Percentiles rank a stretch among this genome's conserved stretches.
Conservation (phyloP, 768 basidiomycete genomes). For the Rhodotorula sphaerocarpa region DNA sequence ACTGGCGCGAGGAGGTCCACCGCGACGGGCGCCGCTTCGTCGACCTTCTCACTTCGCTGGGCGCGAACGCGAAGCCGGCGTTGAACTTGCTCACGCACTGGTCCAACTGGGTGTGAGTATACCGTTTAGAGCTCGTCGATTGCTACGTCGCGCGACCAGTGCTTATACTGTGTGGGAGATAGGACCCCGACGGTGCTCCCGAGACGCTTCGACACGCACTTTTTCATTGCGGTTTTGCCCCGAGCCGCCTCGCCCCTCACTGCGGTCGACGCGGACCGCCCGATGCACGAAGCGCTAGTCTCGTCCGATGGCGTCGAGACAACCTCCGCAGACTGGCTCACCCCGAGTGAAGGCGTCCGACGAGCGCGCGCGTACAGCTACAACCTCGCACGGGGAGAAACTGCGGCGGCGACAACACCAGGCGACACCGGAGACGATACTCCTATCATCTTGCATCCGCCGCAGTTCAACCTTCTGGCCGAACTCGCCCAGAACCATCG, state of each 20-base stretch:
- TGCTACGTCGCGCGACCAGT: neutral
- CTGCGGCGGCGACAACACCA: neutral
- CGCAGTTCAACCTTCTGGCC: constrained; percentile 35
- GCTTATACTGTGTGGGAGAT: neutral
- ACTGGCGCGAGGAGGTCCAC: constrained; percentile 32
- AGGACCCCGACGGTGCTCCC: constrained; percentile 24
- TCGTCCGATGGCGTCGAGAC: constrained; percentile 30
- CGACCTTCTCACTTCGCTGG: constrained; percentile 3
- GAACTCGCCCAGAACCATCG: constrained; percentile 25
- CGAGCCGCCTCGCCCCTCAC: neutral
- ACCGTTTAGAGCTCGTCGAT: too few species aligned
- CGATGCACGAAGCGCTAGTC: constrained; percentile 4
- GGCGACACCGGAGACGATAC: neutral
- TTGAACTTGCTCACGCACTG: constrained; percentile 8
- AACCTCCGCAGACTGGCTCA: constrained; percentile 31
- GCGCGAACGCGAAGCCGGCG: neutral
- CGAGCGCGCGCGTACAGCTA: constrained; percentile 22
- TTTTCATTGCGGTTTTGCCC: constrained; percentile 34
- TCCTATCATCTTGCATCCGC: constrained; percentile 35
- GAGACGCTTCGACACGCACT: constrained; percentile 36
- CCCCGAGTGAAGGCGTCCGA: constrained; percentile 20
- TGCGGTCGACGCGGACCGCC: neutral
- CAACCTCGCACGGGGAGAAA: neutral
- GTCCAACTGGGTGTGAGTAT: constrained; percentile 33
- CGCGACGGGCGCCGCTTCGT: constrained; percentile 7